Conservation (phyloP, 805 yeast species). For the Metschnikowia arizonensis region DNA sequence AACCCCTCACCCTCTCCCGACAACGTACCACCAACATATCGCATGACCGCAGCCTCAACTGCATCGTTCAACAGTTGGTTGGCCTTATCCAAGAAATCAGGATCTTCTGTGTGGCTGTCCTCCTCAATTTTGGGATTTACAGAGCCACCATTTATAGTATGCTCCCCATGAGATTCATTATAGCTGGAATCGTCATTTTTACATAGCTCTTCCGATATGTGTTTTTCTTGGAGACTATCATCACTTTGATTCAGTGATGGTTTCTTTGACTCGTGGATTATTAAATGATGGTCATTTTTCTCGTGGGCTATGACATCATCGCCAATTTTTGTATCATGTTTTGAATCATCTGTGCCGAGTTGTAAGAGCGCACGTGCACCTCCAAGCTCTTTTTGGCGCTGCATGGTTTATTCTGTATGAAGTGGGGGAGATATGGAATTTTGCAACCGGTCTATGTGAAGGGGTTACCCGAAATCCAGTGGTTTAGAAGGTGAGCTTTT, state of each 20-base stretch:
- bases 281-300: background rate
- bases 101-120: conserved; percentile 1
- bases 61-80: conserved; percentile 43
- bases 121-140: conserved; percentile 1
- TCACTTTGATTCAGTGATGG: background rate
- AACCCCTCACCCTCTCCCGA: conserved; percentile 24
- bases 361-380: conserved; percentile 45
- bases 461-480: conserved; percentile 20
- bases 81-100: conserved; percentile 22
- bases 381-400: conserved; percentile 39
- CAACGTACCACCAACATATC: conserved; percentile 65
- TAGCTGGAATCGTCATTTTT: background rate
- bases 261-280: background rate
- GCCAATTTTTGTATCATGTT: background rate
- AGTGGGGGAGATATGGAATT: conserved; percentile 1
- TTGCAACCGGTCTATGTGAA: conserved; percentile 17
- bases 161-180: background rate
- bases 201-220: background rate
- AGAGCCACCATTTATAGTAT: background rate
- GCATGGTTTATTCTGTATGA: conserved; percentile 19
- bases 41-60: conserved; percentile 78
- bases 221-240: background rate
- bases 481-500: background rate
- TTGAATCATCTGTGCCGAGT: conserved; percentile 30
- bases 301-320: background rate